Base-by-base conservation (phyloP, 2,329 filamentous ascomycete species). In the Dactylonectria macrodidyma region DNA sequence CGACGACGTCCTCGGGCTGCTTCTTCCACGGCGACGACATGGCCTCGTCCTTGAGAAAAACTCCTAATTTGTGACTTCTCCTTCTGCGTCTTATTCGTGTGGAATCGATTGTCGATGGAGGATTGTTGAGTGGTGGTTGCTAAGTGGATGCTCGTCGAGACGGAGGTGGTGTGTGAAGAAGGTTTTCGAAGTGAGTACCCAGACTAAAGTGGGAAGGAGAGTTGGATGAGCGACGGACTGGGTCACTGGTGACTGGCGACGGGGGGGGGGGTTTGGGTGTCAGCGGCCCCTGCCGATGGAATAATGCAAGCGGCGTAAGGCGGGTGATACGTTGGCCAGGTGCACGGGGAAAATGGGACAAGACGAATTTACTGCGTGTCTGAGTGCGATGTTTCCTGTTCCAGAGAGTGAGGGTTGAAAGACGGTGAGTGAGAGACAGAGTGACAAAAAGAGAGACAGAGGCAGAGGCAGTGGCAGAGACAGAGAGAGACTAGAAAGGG, bases 21-120 rank as follows among this genome's bases (percentile, higher is more conserved):
- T 88, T 87, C 81, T 89, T 89, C 81, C 87, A 87, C 67, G 88
- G 87, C 73, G 89, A 90, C 76, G 88, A 83, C 88, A 90, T 90
- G 75, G 69, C 84, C 71, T 65, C 24, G n/a, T 58, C 38, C 22
- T 65, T 52, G 19, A 6, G 64, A 44, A 36, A 60, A 51, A 38
- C 41, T 64, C 75, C 75, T 78, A 72, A 73, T 46, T 51, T 50
- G 5, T 6, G 38, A 36, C 19, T 26, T 62, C 33, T 54, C 36
- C 38, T 44, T 55, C 19, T 36, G n/a, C 7, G 10, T 16, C 19
- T 38, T 14, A 11, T 5, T 52, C 44, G 5, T 50, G 33, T 50
- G 38, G 34, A 19, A 64, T 65, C 34, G 65, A 52, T 65, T 60
- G 61, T 55, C 46, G 51, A 41, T 24, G 57, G 16, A 12, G 47